phyloP scores from a whole-genome alignment of 495 filamentous ascomycete genomes.

The Aspergillus affinis region DNA sequence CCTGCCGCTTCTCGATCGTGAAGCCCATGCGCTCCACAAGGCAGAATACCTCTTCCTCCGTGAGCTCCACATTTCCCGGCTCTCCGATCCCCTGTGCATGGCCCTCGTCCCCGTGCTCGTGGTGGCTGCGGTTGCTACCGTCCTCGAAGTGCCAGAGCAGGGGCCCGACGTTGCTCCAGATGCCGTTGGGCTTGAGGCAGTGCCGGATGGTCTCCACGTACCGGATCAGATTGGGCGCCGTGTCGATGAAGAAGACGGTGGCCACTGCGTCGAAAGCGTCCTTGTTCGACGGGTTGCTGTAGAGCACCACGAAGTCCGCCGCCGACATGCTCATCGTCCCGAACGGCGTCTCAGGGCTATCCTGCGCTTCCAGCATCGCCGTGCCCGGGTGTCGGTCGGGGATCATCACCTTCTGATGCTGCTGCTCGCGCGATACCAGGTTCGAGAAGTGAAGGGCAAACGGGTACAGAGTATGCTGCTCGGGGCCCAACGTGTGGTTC shows the following conservation, averaged over 20 bases:
- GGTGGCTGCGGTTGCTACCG: slow-evolving; percentile 40
- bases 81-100: slow-evolving; percentile 60
- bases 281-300: slow-evolving; percentile 57
- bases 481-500: slow-evolving; percentile 60
- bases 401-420: slow-evolving; percentile 66
- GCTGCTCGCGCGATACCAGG: slow-evolving; percentile 64
- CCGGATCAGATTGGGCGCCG: slow-evolving; percentile 84
- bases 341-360: slow-evolving; percentile 21
- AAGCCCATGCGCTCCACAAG: slow-evolving; percentile 80
- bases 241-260: slow-evolving; percentile 95
- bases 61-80: slow-evolving; percentile 81
- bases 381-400: slow-evolving; percentile 75
- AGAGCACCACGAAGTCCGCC: slow-evolving; percentile 78
- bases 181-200: slow-evolving; percentile 73
- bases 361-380: slow-evolving; percentile 42
- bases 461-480: slow-evolving; percentile 62
- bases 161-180: slow-evolving; percentile 89
- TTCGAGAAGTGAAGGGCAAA: slow-evolving; percentile 84
- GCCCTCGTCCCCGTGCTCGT: slow-evolving; percentile 17
- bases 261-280: slow-evolving; percentile 76
- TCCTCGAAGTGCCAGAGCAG: slow-evolving; percentile 86
- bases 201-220: slow-evolving; percentile 81
- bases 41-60: slow-evolving; percentile 78
- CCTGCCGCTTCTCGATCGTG: slow-evolving; percentile 53
- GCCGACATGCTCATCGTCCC: slow-evolving; percentile 78